phyloP scores from a whole-genome alignment of 495 filamentous ascomycete genomes.

The Penicillium malachiteum region DNA sequence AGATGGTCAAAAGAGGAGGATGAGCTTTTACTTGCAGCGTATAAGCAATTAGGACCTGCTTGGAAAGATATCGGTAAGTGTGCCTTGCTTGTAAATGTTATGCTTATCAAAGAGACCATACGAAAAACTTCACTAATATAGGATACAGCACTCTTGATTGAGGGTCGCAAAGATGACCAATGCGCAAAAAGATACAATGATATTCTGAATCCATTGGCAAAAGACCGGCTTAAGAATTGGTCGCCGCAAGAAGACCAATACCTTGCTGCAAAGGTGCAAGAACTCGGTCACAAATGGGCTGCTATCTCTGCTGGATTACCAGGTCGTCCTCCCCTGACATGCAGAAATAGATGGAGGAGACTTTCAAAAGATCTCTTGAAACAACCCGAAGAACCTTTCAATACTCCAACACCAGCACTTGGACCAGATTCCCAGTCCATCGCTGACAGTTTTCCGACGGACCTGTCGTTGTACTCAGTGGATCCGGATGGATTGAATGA shows the following conservation, averaged over 20 bases:
- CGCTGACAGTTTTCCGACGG: not conserved
- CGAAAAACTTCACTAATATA: not conserved
- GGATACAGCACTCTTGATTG: not conserved
- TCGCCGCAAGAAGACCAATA: constrained; percentile 1
- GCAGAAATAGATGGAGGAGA: constrained; percentile 5
- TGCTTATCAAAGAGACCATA: too few relatives aligned
- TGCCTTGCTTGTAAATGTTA: too few relatives aligned
- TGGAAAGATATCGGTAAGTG: constrained; percentile 2
- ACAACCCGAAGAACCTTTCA: not conserved
- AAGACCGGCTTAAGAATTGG: constrained; percentile 6
- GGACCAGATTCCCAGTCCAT: not conserved
- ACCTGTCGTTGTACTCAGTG: not conserved
- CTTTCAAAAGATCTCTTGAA: not conserved
- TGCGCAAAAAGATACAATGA: constrained; percentile 9
- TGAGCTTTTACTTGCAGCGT: not conserved
- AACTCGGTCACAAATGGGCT: constrained; percentile 7
- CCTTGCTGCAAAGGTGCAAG: not conserved
- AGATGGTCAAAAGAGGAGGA: constrained; percentile 2
- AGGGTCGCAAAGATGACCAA: constrained; percentile 6
- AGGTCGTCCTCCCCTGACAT: constrained; percentile 7
- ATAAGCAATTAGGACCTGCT: not conserved
- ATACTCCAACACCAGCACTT: not conserved
- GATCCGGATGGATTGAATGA: not conserved
- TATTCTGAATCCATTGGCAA: constrained; percentile 1
- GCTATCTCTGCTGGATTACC: constrained; percentile 3